These are phyloP conservation scores for Amphichorda felina DNA, from an alignment of 2,329 filamentous ascomycete genomes.

Conservation along the genomic window DNA sequence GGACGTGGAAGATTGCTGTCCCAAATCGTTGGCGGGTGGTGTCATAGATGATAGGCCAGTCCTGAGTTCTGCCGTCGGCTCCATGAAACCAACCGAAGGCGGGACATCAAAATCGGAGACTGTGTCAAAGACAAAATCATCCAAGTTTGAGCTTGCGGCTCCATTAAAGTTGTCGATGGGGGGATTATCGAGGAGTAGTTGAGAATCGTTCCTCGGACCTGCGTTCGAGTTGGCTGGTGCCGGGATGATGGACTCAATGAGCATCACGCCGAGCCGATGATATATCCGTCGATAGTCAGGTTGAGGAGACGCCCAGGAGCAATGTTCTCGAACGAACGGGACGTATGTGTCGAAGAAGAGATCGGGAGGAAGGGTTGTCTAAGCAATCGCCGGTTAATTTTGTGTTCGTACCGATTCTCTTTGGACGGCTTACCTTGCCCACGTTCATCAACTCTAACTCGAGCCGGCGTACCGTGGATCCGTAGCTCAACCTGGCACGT, in stretches of 20 bases:
- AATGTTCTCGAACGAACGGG: constrained; percentile 26
- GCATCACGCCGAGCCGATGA: constrained; percentile 24
- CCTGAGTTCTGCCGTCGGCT: no score
- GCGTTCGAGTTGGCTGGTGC: neutral
- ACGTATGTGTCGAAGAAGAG: constrained; percentile 29
- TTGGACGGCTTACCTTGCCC: constrained; percentile 40
- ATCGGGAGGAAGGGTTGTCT: constrained; percentile 12
- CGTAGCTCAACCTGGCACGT: constrained; percentile 20
- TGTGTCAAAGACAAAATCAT: neutral
- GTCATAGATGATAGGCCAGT: neutral
- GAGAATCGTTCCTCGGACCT: no score
- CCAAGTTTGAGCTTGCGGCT: neutral
- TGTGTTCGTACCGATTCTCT: no score
- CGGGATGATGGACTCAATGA: constrained; percentile 27
- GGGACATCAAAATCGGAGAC: neutral
- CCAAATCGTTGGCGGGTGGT: neutral
- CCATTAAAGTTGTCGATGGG: neutral
- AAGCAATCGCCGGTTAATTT: neutral
- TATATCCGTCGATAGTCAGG: constrained; percentile 24
- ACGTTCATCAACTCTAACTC: constrained; percentile 39
- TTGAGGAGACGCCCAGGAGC: constrained; percentile 12
- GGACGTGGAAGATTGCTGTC: constrained; percentile 8
- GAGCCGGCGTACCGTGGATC: constrained; percentile 29
- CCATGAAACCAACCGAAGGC: no score
- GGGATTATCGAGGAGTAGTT: no score